phyloP scores from a whole-genome alignment of 164 flowering plant species.

The Chloranthus sessilifolius region DNA sequence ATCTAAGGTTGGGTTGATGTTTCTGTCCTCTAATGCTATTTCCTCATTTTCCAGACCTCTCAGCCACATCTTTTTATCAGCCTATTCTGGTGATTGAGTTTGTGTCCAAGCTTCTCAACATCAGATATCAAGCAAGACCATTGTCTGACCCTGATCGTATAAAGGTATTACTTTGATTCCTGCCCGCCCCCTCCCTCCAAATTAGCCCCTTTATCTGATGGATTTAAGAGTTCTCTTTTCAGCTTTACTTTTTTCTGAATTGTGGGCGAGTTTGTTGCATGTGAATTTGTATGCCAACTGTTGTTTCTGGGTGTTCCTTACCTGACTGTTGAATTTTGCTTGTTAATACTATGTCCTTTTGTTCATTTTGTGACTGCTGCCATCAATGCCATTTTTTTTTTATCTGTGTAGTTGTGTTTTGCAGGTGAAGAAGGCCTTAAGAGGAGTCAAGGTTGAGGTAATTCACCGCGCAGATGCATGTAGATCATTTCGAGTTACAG shows the following conservation, averaged over 20 bases:
- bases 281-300: too few species aligned
- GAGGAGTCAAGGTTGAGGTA: constrained; percentile 32
- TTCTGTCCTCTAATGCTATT: too few species aligned
- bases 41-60: constrained; percentile 46
- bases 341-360: too few species aligned
- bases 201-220: too few species aligned
- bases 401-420: background rate
- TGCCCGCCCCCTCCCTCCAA: too few species aligned
- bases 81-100: constrained; percentile 48
- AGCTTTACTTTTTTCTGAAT: too few species aligned
- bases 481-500: constrained; percentile 17
- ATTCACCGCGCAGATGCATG: constrained; percentile 8
- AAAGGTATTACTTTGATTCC: constrained; percentile 34
- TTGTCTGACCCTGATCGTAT: constrained; percentile 50
- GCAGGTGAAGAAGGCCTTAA: constrained; percentile 33
- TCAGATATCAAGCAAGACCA: constrained; percentile 25
- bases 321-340: background rate
- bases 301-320: too few species aligned
- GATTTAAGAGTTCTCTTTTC: too few species aligned
- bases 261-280: too few species aligned
- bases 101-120: constrained; percentile 26
- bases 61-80: constrained; percentile 65
- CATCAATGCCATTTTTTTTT: background rate
- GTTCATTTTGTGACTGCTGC: background rate
- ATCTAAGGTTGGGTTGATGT: too few species aligned